Percentiles rank a stretch among this genome's conserved stretches.
phyloP scores from a whole-genome alignment of 1,139 yeast genomes.

The Debaryomycetaceae sp. region DNA sequence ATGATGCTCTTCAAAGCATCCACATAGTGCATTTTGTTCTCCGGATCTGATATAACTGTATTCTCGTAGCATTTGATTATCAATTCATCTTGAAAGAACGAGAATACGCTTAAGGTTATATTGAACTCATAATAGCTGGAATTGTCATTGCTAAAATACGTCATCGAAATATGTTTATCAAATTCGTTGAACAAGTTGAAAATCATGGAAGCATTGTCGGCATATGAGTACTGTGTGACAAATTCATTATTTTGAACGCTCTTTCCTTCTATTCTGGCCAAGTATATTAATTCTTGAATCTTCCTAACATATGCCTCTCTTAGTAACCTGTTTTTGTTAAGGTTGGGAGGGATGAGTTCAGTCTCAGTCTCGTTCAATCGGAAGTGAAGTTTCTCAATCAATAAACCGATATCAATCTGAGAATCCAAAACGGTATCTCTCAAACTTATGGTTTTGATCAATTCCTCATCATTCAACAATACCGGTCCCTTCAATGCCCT shows the following conservation, averaged over 20 bases:
- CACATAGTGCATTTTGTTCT: constrained; percentile 56
- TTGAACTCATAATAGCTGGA: constrained; percentile 25
- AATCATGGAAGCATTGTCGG: constrained; percentile 35
- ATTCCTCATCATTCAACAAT: constrained; percentile 36
- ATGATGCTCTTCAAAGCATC: constrained; percentile 48
- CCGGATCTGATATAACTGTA: constrained; percentile 51
- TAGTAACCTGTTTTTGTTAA: constrained; percentile 21
- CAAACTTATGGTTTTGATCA: constrained; percentile 50
- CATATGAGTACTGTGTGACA: constrained; percentile 36
- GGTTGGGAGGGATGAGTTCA: constrained; percentile 59
- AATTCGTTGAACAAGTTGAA: constrained; percentile 35
- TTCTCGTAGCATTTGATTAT: constrained; percentile 61
- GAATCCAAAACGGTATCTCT: constrained; percentile 49
- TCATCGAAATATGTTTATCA: constrained; percentile 35
- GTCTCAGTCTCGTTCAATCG: constrained; percentile 33
- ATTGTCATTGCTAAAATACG: constrained; percentile 22
- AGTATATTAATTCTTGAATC: constrained; percentile 43
- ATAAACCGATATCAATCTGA: constrained; percentile 51
- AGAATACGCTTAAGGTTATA: constrained; percentile 58
- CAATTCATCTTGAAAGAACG: constrained; percentile 57
- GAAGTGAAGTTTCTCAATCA: constrained; percentile 47
- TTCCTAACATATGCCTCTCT: constrained; percentile 50
- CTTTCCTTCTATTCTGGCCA: constrained; percentile 28
- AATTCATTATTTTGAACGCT: constrained; percentile 26
- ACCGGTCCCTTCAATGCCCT: constrained; percentile 65